Evolutionary conservation across 352 stramenopile genomes (phyloP), one percentile per base, ranked within the genome.

Genomic region (Elongisporangium anandrum): DNA sequence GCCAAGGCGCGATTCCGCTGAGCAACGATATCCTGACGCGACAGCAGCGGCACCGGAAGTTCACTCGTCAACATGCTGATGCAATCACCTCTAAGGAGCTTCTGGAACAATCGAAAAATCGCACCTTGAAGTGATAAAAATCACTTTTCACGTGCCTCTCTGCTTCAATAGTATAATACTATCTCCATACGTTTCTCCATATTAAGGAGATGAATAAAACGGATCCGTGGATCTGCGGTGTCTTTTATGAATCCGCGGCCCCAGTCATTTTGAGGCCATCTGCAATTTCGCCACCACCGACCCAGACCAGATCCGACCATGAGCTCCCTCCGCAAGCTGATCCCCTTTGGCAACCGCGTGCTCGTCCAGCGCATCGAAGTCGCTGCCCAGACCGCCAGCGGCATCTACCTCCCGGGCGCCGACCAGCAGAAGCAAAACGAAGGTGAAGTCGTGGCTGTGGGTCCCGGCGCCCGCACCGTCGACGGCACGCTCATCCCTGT

Each of bases 321-420:
- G 72, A 80, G 66, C 69, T 89, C 84, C 48, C 65, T 91, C 61
- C 85, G 85, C 64, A 94, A 95, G 63, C 72, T 99, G 67, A 89
- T 96, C 65, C 96, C 96, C 26, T 93, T 99, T 56, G 92, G 90
- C 61, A 97, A 99, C 80, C 93, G 96, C 59, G 85, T 99, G 64
- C 87, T 99, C 51, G 90, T 99, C 38, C 88, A 97, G 78, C 88
- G 90, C 64, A 83, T 94, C 59, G 87, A 96, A 64, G 88, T 91
- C 59, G 94, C 97, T 68, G 80, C 86, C 53, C 63, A 96, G 83
- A 98, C 94, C 7, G 89, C 95, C 34, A 88, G 87, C 60, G 96
- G 96, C 72, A 97, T 99, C 58, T 97, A 97, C 77, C 77, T 99
- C 41, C 95, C 96, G 17, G 90, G 97, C 50, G 90, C 95, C 34